Evolutionary conservation across 768 basidiomycete species (phyloP), one percentile per base, ranked within the genome.

Genomic region (Guyanaporus albipodus): DNA sequence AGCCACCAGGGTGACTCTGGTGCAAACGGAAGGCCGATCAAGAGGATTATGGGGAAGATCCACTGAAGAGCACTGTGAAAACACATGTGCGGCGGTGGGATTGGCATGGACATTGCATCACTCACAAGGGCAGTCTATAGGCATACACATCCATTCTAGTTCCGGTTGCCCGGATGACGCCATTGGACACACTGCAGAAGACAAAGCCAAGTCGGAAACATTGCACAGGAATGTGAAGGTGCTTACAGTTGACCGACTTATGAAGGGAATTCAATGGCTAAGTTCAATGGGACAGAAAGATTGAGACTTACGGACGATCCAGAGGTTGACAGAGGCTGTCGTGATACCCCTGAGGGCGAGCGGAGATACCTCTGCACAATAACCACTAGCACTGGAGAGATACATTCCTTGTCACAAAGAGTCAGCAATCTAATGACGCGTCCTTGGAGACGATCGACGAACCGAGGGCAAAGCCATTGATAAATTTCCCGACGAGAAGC

Each of bases 1-100:
- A 67, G 56, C 66, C 66, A 67, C 66, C 66, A 67, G 0, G 64
- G 67, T 0, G 56, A 58, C 42, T 68, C 67, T 0, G 67, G 65
- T 3, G 63, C 63, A 24, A 67, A 64, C 1, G 55, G 53, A 27
- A 68, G 56, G 14, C 67, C 67, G 4, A 57, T 39, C 37, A 68
- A 43, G 36, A 68, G 57, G 4, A 67, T 55, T 31, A 60, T 23
- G 0, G 65, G 67, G 48, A 66, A 67, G 29, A 68, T 61, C 61
- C 64, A 67, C 31, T 67, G 67, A 12, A 68, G 43, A 8, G 59
- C 62, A 29, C 61, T 62, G 33, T 12, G 17, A 41, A 23, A 14
- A 41, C 1, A 3, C n/a, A n/a, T 28, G 12, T 8, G n/a, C n/a
- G 6, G 10, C 1, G 19, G 41, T 4, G 4, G 2, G 4, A 32